Evolutionary conservation across 768 basidiomycete genomes (phyloP), one percentile per base, ranked within the genome.

Genomic region (Hygrocybe punicea): DNA sequence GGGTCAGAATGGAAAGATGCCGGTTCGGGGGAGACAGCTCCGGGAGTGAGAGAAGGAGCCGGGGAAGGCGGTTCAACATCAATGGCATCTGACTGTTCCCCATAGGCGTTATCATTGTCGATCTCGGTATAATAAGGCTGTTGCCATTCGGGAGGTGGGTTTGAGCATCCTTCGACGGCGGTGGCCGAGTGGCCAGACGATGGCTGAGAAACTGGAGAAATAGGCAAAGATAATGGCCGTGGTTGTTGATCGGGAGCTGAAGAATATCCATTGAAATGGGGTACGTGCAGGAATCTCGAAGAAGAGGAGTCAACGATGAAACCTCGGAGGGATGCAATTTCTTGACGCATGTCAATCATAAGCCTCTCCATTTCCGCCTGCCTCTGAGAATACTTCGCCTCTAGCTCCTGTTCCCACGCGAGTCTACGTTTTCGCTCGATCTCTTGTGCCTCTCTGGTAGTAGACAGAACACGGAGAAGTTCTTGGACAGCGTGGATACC

Each of bases 361-460:
- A 78, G 77, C 19, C 76, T 71, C 63, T 87, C 84, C 74, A 82
- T 79, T 64, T 86, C 83, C 24, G 78, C 80, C 57, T 86, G 81
- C 46, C 76, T 69, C 60, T 83, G 80, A 13, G 69, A 62, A 51
- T 76, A 78, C 62, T 78, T 85, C 9, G 78, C 78, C 71, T 89
- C 89, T 59, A 87, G 84, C 56, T 85, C 84, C 60, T 79, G 75
- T 63, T 91, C 89, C 87, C 89, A 90, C 36, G 74, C 80, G 7
- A 78, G 54, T 48, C 87, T 75, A 17, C 89, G 78, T 60, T 74
- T 80, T 37, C 75, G 72, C 60, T 90, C 89, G 16, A 72, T 76
- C 51, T 86, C 84, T 45, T 84, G 82, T 0, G 82, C 80, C 33
- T 87, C 81, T 60, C 76, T 78, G 1, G 83, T 83, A 1, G 79